Evolutionary conservation across 192 early-diverging fungal genomes (phyloP).

Genomic region (Pecoramyces ruminantium): DNA sequence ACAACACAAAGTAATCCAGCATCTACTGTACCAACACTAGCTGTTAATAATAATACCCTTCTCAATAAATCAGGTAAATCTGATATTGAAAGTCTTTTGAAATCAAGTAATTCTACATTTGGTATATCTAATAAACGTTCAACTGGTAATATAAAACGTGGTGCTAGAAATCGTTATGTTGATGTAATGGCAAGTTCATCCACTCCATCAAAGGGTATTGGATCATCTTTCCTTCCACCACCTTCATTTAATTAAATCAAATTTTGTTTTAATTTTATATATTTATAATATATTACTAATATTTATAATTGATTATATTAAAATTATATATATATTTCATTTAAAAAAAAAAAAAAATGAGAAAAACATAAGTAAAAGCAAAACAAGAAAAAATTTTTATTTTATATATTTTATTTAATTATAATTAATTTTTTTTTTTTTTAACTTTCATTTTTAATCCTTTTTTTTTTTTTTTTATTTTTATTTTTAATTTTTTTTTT

Average conservation of each 20-base stretch:
- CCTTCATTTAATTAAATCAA: not conserved
- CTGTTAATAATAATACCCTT: not conserved
- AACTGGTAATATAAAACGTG: not conserved
- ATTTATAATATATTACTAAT: no score
- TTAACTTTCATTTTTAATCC: no score
- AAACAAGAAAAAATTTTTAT: no score
- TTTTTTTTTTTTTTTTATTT: no score
- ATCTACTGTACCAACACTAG: not conserved
- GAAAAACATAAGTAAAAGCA: no score
- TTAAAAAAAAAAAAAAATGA: no score
- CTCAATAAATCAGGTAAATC: not conserved
- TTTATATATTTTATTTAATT: no score
- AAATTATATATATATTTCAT: no score
- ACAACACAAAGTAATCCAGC: not conserved
- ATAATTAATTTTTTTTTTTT: no score
- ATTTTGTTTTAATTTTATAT: no score
- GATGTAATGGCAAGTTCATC: not conserved
- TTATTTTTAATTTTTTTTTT: no score
- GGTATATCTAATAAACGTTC: not conserved
- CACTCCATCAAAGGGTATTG: not conserved
- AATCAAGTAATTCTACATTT: not conserved
- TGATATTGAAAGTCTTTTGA: not conserved
- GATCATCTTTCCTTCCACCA: not conserved
- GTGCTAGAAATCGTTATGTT: not conserved
- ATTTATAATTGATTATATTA: no score